phyloP scores from a whole-genome alignment of 2,329 filamentous ascomycete species.

The Alternaria consortialis region DNA sequence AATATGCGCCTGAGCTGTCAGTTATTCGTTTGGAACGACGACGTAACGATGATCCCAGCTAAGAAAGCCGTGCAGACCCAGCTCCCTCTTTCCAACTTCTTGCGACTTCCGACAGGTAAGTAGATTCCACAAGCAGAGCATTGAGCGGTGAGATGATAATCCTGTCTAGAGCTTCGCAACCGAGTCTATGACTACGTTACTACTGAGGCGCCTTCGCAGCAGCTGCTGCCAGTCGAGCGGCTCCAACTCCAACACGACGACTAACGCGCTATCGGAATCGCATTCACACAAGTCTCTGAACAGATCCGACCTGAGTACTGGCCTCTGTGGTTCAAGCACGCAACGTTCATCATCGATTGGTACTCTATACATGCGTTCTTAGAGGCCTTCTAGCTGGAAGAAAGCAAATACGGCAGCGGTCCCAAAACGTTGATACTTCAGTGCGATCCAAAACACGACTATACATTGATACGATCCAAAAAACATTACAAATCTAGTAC shows the following conservation, averaged over 20 bases:
- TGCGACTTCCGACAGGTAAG: not conserved
- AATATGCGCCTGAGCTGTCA: not conserved
- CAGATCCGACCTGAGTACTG: not conserved
- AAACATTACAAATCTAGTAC: not conserved
- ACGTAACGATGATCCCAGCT: not conserved
- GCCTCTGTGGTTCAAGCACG: not conserved
- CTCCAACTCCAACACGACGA: not conserved
- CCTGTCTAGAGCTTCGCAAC: constrained; percentile 1
- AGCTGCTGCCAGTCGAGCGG: not conserved
- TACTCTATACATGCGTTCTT: not conserved
- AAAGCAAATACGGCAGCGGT: not conserved
- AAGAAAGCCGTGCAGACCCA: not conserved
- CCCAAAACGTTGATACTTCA: not conserved
- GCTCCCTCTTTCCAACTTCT: not conserved
- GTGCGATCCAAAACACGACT: not conserved
- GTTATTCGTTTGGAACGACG: not conserved
- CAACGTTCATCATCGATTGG: not conserved
- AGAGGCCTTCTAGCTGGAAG: not conserved
- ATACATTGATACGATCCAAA: not conserved
- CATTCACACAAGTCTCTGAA: not conserved
- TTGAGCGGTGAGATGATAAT: not conserved
- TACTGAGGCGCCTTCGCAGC: not conserved
- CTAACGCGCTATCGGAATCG: not conserved
- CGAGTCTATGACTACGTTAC: not conserved
- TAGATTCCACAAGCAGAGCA: not conserved